Evolutionary conservation across 306 rosid species (phyloP).

Genomic region (Cyclanthera cordifolia): DNA sequence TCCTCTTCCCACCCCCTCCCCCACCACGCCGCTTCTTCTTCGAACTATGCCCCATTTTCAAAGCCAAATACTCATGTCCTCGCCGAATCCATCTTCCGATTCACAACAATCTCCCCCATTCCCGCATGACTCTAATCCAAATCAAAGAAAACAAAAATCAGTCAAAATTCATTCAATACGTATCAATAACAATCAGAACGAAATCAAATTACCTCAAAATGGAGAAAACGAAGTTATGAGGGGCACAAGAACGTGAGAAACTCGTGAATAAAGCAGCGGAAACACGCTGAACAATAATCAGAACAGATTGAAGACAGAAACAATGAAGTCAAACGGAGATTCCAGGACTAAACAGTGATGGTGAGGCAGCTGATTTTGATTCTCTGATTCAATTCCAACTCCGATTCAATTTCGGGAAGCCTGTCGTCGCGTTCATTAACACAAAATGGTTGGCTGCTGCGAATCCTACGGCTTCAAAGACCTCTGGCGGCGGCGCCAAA

Average conservation of each 20-base stretch:
- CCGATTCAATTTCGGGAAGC: neutral
- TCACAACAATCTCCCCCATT: neutral
- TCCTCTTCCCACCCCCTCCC: constrained; percentile 49
- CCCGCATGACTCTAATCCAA: neutral
- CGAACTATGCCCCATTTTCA: constrained; percentile 55
- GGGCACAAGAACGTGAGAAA: neutral
- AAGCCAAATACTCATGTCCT: neutral
- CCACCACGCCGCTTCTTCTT: constrained; percentile 74
- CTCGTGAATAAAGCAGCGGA: neutral
- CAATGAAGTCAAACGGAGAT: neutral
- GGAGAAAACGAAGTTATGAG: neutral
- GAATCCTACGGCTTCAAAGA: neutral
- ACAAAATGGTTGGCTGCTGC: neutral
- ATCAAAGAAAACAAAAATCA: neutral
- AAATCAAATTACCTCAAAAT: neutral
- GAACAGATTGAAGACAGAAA: neutral
- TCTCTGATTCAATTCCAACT: neutral
- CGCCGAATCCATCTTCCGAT: neutral
- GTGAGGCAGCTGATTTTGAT: neutral
- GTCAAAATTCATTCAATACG: neutral
- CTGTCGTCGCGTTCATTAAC: neutral
- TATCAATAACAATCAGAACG: neutral
- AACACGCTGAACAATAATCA: neutral
- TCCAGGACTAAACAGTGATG: neutral
- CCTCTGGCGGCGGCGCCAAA: neutral